phyloP scores from a whole-genome alignment of 352 stramenopile species.

The Phytophthora nicotianae region DNA sequence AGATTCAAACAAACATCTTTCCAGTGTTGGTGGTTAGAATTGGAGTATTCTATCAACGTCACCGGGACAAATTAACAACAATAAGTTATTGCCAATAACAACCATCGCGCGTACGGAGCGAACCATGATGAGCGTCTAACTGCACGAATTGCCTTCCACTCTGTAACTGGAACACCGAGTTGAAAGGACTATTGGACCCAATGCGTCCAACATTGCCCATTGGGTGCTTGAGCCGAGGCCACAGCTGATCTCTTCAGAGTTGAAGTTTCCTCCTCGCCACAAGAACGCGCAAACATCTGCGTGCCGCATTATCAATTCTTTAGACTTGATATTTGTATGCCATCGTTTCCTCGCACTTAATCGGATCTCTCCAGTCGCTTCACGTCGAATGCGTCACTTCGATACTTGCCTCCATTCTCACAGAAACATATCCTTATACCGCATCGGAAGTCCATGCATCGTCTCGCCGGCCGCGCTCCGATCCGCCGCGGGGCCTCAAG shows the following conservation, averaged over 20 bases:
- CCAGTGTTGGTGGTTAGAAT: no score
- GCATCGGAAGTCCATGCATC: slow-evolving; percentile 8
- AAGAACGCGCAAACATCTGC: slow-evolving; percentile 19
- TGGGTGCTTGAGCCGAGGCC: slow-evolving; percentile 9
- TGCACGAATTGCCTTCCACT: neutral
- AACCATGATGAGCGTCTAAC: no score
- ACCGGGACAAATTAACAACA: no score
- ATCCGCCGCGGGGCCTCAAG: slow-evolving; percentile 19
- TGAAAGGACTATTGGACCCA: no score
- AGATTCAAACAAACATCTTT: no score
- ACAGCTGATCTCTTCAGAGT: slow-evolving; percentile 9
- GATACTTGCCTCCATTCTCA: slow-evolving; percentile 2
- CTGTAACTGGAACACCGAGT: no score
- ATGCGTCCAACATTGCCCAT: slow-evolving; percentile 9
- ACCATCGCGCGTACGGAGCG: no score
- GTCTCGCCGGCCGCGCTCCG: slow-evolving; percentile 3
- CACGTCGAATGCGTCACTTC: slow-evolving; percentile 19
- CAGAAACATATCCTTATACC: neutral
- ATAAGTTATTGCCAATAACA: no score
- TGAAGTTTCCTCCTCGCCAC: slow-evolving; percentile 12
- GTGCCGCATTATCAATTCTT: neutral
- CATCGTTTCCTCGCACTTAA: slow-evolving; percentile 3
- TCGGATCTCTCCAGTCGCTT: neutral
- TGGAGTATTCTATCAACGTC: no score
- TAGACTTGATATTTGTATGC: slow-evolving; percentile 3